Conservation (phyloP, 192 early-diverging fungal species). For the Podila verticillata region DNA sequence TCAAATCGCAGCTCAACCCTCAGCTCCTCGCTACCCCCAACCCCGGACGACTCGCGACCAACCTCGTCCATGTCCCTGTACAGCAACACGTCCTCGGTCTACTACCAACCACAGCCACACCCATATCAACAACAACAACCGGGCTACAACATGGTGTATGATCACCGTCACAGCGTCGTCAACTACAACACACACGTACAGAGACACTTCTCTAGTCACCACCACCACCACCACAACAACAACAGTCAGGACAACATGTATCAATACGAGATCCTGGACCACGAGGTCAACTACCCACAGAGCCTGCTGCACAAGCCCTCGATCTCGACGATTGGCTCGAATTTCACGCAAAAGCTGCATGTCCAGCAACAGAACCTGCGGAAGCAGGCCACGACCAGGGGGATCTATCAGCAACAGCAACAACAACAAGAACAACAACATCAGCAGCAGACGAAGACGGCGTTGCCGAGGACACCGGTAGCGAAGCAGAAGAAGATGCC, state of each 20-base stretch:
- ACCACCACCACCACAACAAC: not conserved
- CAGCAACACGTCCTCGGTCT: not conserved
- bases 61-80: not conserved
- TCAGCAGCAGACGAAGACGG: not conserved
- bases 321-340: not conserved
- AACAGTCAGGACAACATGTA: too few species aligned
- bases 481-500: slow-evolving; percentile 21
- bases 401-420: slow-evolving; percentile 3
- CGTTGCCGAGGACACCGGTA: not conserved
- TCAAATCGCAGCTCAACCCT: not conserved
- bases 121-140: too few species aligned
- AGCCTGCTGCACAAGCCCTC: slow-evolving; percentile 1
- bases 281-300: not conserved
- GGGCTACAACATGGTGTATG: too few species aligned
- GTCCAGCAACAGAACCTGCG: slow-evolving; percentile 1
- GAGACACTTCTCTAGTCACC: not conserved
- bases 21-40: not conserved
- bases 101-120: not conserved
- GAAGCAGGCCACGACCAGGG: not conserved
- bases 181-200: not conserved
- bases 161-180: not conserved
- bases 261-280: not conserved
- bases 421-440: slow-evolving; percentile 1
- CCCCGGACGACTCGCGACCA: not conserved
- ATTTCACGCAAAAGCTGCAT: not conserved